Percentiles rank a stretch among this genome's conserved stretches.
phyloP scores from a whole-genome alignment of 2,329 filamentous ascomycete species.

The Microsporum ferrugineum region DNA sequence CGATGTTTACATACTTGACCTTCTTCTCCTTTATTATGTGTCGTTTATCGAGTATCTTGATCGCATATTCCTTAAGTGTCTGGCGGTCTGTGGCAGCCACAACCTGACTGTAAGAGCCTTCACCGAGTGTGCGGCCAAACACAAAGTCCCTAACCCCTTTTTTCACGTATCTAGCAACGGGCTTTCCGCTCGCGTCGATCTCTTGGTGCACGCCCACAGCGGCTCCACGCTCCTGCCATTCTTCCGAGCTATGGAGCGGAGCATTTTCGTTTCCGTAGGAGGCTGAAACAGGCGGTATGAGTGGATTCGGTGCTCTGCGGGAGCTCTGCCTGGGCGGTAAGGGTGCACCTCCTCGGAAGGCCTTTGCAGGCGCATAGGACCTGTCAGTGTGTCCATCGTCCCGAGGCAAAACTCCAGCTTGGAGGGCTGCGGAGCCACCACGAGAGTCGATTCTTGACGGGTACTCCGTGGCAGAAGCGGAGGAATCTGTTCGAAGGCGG shows the following conservation, averaged over 20 bases:
- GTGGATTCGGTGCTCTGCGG: conserved; percentile 47
- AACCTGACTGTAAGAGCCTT: conserved; percentile 96
- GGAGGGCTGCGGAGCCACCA: conserved; percentile 47
- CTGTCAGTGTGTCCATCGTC: conserved; percentile 60
- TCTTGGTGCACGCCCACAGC: conserved; percentile 72
- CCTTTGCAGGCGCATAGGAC: conserved; percentile 52
- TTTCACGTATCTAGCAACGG: conserved; percentile 73
- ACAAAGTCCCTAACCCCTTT: conserved; percentile 96
- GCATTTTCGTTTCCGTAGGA: conserved; percentile 48
- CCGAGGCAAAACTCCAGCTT: conserved; percentile 51
- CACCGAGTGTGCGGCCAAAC: conserved; percentile 80
- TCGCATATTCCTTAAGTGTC: conserved; percentile 89
- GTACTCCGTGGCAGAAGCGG: conserved; percentile 46
- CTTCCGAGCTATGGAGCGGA: conserved; percentile 59
- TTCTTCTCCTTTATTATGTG: conserved; percentile 99
- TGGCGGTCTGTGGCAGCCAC: conserved; percentile 86
- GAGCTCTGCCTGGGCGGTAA: conserved; percentile 67
- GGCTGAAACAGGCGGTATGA: conserved; percentile 26
- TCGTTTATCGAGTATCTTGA: conserved; percentile 95
- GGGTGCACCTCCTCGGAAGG: conserved; percentile 47
- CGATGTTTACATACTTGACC: conserved; percentile 99
- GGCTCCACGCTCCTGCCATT: conserved; percentile 94
- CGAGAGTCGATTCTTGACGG: conserved; percentile 53
- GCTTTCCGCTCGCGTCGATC: conserved; percentile 71
- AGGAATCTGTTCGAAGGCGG: conserved; percentile 48